phyloP scores from a whole-genome alignment of 2,329 filamentous ascomycete species.

The Cordyceps fumosorosea region DNA sequence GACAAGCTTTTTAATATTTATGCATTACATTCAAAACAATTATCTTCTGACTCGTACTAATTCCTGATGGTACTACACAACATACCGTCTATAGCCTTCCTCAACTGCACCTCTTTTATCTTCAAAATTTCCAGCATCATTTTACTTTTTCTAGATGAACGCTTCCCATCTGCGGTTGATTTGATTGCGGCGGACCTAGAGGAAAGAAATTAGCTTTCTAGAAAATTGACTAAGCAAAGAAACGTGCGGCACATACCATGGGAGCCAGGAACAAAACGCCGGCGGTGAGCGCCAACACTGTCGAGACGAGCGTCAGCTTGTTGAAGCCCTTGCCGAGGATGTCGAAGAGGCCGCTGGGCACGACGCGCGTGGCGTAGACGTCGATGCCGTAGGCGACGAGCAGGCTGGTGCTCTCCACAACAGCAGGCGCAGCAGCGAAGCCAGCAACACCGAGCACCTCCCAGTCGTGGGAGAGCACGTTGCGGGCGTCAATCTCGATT shows the following conservation, averaged over 20 bases:
- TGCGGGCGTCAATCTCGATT: slow-evolving; percentile 78
- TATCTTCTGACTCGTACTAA: not conserved
- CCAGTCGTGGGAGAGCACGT: slow-evolving; percentile 72
- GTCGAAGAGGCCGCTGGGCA: slow-evolving; percentile 88
- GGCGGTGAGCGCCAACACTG: slow-evolving; percentile 70
- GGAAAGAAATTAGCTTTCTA: slow-evolving; percentile 25
- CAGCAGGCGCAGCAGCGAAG: slow-evolving; percentile 68
- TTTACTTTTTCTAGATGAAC: not conserved
- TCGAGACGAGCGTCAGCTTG: slow-evolving; percentile 76
- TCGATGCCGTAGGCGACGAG: slow-evolving; percentile 86
- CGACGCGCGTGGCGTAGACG: slow-evolving; percentile 77
- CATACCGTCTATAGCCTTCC: not conserved
- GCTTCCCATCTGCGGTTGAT: slow-evolving; percentile 58
- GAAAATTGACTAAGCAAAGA: not conserved
- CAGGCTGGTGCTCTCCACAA: slow-evolving; percentile 86
- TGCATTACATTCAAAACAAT: slow-evolving; percentile 1
- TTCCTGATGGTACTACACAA: not conserved
- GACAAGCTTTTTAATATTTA: not conserved
- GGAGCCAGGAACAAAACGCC: slow-evolving; percentile 76
- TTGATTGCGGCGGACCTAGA: slow-evolving; percentile 56
- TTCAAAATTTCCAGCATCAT: not conserved
- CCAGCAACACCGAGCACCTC: slow-evolving; percentile 70
- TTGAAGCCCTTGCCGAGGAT: slow-evolving; percentile 90
- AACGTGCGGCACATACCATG: slow-evolving; percentile 57
- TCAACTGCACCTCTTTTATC: not conserved